Percentiles rank a stretch among this genome's conserved stretches.
These are phyloP conservation scores for Ascochyta koolunga DNA, from an alignment of 2,329 filamentous ascomycete species.

Conservation along the genomic window DNA sequence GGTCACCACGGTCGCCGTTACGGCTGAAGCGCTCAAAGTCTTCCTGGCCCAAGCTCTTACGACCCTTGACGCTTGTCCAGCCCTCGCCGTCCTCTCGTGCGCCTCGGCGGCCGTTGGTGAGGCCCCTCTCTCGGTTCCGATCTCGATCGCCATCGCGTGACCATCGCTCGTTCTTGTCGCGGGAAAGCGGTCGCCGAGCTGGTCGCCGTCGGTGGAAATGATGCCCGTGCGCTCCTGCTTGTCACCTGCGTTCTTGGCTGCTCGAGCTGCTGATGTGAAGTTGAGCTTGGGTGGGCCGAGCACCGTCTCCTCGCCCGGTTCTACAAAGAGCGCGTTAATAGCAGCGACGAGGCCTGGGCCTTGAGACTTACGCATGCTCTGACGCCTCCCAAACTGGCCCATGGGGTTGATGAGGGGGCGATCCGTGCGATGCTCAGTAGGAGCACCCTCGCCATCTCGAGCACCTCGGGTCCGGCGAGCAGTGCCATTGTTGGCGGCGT, in stretches of 20 bases:
- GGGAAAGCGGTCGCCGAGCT: slow-evolving; percentile 40
- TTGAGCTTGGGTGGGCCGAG: slow-evolving; percentile 83
- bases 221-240: slow-evolving; percentile 45
- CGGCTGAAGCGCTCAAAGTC: slow-evolving; percentile 73
- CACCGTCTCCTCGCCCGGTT: slow-evolving; percentile 75
- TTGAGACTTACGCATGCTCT: slow-evolving; percentile 55
- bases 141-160: slow-evolving; percentile 52
- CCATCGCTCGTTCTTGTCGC: slow-evolving; percentile 48
- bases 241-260: slow-evolving; percentile 51
- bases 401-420: slow-evolving; percentile 44
- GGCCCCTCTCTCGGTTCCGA: slow-evolving; percentile 42
- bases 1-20: slow-evolving; percentile 43
- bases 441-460: slow-evolving; percentile 35
- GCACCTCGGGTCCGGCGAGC: slow-evolving; percentile 32
- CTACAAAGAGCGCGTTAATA: slow-evolving; percentile 52
- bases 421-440: slow-evolving; percentile 37
- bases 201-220: slow-evolving; percentile 49
- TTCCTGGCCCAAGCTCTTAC: slow-evolving; percentile 75
- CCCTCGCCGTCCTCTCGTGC: slow-evolving; percentile 67
- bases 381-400: slow-evolving; percentile 43
- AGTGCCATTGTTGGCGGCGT: slow-evolving; percentile 26
- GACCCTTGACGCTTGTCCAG: slow-evolving; percentile 75
- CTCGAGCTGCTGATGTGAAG: slow-evolving; percentile 77
- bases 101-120: slow-evolving; percentile 48
- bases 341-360: slow-evolving; percentile 49